A percentile compares a stretch with the other conserved stretches of the same genome.
Evolutionary conservation across 2,329 filamentous ascomycete species (phyloP).

Genomic region (Diaporthe citriasiana): DNA sequence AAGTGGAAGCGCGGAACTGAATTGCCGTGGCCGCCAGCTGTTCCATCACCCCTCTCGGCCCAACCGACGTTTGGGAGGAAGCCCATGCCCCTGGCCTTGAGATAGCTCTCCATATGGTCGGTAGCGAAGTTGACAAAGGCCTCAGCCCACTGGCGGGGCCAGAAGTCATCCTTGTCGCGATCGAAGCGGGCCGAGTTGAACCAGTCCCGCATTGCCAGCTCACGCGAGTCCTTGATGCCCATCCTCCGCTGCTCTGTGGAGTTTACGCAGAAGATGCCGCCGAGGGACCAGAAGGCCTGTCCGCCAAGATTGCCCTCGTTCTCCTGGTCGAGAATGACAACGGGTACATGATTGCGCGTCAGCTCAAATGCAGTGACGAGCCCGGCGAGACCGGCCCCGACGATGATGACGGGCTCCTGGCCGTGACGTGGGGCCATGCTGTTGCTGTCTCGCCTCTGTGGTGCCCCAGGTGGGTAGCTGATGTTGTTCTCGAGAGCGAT

Average conservation of each 20-base stretch:
- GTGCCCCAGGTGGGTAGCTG: background rate
- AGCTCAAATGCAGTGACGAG: slow-evolving; percentile 72
- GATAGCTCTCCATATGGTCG: slow-evolving; percentile 70
- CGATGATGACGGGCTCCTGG: slow-evolving; percentile 63
- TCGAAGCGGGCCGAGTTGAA: slow-evolving; percentile 70
- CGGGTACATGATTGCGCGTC: slow-evolving; percentile 62
- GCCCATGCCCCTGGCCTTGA: slow-evolving; percentile 65
- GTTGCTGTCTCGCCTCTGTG: background rate
- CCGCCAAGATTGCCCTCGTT: slow-evolving; percentile 69
- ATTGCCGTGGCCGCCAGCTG: slow-evolving; percentile 71
- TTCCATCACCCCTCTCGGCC: slow-evolving; percentile 72
- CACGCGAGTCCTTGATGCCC: slow-evolving; percentile 70
- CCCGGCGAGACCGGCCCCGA: slow-evolving; percentile 71
- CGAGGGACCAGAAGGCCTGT: slow-evolving; percentile 75
- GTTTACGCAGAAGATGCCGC: slow-evolving; percentile 72
- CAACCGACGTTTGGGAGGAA: slow-evolving; percentile 70
- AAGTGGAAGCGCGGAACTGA: slow-evolving; percentile 74
- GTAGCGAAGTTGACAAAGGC: slow-evolving; percentile 74
- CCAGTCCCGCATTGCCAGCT: slow-evolving; percentile 72
- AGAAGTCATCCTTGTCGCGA: slow-evolving; percentile 67
- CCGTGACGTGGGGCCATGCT: slow-evolving; percentile 21
- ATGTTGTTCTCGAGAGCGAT: background rate
- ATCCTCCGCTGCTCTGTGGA: slow-evolving; percentile 68
- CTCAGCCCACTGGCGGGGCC: slow-evolving; percentile 73
- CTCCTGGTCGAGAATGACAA: slow-evolving; percentile 71